Conservation (phyloP, 129 eudicot species). For the Arctium minus region DNA sequence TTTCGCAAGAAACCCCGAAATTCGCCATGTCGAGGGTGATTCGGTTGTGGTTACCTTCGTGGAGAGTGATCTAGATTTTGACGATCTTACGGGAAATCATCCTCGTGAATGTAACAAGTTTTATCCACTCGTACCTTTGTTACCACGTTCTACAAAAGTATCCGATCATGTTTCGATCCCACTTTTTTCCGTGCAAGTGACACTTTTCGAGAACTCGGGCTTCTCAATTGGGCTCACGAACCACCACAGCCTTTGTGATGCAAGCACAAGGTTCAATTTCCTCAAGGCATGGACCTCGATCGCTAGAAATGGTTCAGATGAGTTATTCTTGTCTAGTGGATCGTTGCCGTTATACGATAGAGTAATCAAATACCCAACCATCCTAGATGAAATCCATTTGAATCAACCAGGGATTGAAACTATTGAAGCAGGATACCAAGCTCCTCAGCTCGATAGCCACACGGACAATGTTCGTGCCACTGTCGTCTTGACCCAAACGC, state of each 20-base stretch:
- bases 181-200: slow-evolving; percentile 31
- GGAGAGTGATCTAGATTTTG: slow-evolving; percentile 16
- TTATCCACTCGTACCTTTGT: slow-evolving; percentile 32
- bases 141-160: slow-evolving; percentile 13
- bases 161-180: slow-evolving; percentile 24
- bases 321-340: not conserved
- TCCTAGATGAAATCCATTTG: not conserved
- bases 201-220: slow-evolving; percentile 35
- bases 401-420: slow-evolving; percentile 1
- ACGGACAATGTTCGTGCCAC: slow-evolving; percentile 43
- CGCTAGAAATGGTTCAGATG: slow-evolving; percentile 5
- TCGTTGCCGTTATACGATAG: slow-evolving; percentile 26
- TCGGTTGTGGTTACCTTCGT: slow-evolving; percentile 21
- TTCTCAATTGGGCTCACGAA: slow-evolving; percentile 25
- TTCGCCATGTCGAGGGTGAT: slow-evolving; percentile 19
- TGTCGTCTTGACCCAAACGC: slow-evolving; percentile 15
- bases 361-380: slow-evolving; percentile 22
- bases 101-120: slow-evolving; percentile 28
- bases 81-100: slow-evolving; percentile 26
- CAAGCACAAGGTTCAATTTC: slow-evolving; percentile 16
- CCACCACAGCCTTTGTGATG: slow-evolving; percentile 34
- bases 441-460: slow-evolving; percentile 14
- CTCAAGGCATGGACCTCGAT: slow-evolving; percentile 32
- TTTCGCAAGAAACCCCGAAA: slow-evolving; percentile 5
- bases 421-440: not conserved